phyloP scores from a whole-genome alignment of 805 yeast genomes.

The Lipomyces chichibuensis region DNA sequence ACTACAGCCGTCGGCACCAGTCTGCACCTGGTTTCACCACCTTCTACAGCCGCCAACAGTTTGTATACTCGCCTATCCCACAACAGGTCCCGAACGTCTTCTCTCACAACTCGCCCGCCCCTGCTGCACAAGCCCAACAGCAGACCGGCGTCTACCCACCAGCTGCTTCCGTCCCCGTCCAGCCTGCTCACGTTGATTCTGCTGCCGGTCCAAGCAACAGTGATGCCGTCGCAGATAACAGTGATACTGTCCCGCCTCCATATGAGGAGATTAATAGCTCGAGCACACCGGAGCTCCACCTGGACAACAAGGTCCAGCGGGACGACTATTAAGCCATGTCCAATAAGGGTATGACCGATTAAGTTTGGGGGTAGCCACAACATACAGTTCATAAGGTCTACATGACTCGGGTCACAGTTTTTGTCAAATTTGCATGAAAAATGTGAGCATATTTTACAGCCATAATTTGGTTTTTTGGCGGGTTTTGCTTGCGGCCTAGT shows the following conservation, averaged over 20 bases:
- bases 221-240: neutral
- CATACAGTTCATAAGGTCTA: neutral
- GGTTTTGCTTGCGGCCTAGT: neutral
- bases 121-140: slow-evolving; percentile 8
- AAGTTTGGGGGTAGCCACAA: neutral
- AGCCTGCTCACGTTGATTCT: slow-evolving; percentile 3
- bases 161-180: slow-evolving; percentile 5
- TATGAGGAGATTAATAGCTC: slow-evolving; percentile 31
- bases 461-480: no score
- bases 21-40: slow-evolving; percentile 19
- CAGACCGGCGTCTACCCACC: slow-evolving; percentile 10
- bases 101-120: slow-evolving; percentile 14
- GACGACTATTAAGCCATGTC: slow-evolving; percentile 14
- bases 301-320: slow-evolving; percentile 35
- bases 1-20: slow-evolving; percentile 8
- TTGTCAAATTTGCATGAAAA: no score
- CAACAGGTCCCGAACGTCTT: slow-evolving; percentile 15
- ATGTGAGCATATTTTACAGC: no score
- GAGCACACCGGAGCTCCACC: slow-evolving; percentile 7
- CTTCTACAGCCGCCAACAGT: slow-evolving; percentile 24
- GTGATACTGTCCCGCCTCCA: slow-evolving; percentile 30
- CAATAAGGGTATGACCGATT: neutral
- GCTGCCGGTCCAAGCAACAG: slow-evolving; percentile 9
- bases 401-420: no score
- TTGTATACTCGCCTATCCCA: slow-evolving; percentile 34